phyloP scores from a whole-genome alignment of 768 basidiomycete species.

The Kwoniella bestiolae region DNA sequence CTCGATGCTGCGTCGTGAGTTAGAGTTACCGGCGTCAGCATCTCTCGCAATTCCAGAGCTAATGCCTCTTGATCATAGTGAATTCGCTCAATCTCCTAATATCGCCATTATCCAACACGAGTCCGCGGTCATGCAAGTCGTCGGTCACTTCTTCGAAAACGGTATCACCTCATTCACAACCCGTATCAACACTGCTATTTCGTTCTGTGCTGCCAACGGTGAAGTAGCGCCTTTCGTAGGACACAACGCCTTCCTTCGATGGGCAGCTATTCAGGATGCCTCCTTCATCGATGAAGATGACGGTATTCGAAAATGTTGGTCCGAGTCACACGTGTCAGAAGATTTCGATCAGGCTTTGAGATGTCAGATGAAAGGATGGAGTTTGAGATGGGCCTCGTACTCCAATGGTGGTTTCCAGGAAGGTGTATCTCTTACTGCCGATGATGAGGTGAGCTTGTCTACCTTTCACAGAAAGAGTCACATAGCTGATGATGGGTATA shows the following conservation, averaged over 20 bases:
- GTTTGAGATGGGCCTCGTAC: constrained; percentile 69
- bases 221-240: constrained; percentile 40
- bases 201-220: constrained; percentile 55
- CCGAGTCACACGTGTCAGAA: constrained; percentile 78
- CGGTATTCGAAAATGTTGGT: constrained; percentile 75
- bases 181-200: constrained; percentile 68
- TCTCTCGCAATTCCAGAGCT: constrained; percentile 1
- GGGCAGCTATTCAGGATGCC: constrained; percentile 80
- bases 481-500: constrained; percentile 5
- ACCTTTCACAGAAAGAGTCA: not conserved
- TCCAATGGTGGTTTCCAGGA: constrained; percentile 86
- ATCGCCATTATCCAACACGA: constrained; percentile 71
- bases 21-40: no score
- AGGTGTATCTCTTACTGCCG: constrained; percentile 84
- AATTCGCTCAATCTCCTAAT: constrained; percentile 78
- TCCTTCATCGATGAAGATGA: constrained; percentile 74
- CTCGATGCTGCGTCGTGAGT: constrained; percentile 71
- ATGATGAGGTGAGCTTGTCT: constrained; percentile 69
- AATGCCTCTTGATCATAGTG: constrained; percentile 59
- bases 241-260: constrained; percentile 76
- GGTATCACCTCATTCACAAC: constrained; percentile 66
- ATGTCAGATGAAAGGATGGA: constrained; percentile 65
- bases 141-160: constrained; percentile 66
- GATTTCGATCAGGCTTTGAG: constrained; percentile 52
- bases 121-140: constrained; percentile 53